A percentile compares a stretch with the other conserved stretches of the same genome.
Conservation (phyloP, 2,329 filamentous ascomycete genomes). For the Hypoxylon sp. region DNA sequence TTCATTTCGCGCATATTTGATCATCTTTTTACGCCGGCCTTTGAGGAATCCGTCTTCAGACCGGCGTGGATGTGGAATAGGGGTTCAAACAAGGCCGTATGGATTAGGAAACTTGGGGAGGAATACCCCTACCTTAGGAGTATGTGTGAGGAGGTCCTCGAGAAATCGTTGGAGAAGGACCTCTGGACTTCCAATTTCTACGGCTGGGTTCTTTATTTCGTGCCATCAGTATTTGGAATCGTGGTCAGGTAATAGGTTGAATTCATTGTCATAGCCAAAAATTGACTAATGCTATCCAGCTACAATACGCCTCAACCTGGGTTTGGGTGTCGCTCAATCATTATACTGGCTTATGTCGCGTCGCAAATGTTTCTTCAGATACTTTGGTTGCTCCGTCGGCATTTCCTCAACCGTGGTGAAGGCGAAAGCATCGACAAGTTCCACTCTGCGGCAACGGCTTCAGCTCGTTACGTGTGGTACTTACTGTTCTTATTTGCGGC, state of each 20-base stretch:
- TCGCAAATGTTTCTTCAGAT: constrained; percentile 28
- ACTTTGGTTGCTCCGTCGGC: constrained; percentile 21
- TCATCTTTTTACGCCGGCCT: constrained; percentile 15
- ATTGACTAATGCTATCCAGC: constrained; percentile 11
- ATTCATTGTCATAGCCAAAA: not conserved
- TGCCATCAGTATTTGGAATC: constrained; percentile 23
- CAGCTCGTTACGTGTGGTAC: constrained; percentile 4
- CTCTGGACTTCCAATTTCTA: constrained; percentile 22
- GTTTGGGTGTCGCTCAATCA: constrained; percentile 30
- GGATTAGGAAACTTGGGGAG: constrained; percentile 23
- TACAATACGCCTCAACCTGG: constrained; percentile 29
- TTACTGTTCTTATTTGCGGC: not conserved
- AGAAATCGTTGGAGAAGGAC: constrained; percentile 10
- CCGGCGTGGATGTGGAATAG: constrained; percentile 38
- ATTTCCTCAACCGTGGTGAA: not conserved
- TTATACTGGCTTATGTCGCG: constrained; percentile 19
- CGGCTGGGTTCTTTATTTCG: constrained; percentile 22
- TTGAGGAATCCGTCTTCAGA: constrained; percentile 15
- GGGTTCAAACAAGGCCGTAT: constrained; percentile 27
- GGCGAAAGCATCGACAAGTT: not conserved
- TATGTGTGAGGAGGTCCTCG: constrained; percentile 27
- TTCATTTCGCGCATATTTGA: constrained; percentile 2
- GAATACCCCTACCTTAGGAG: constrained; percentile 15
- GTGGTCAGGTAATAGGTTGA: constrained; percentile 26
- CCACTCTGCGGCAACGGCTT: not conserved